A percentile compares a stretch with the other conserved stretches of the same genome.
These are phyloP conservation scores for Alternaria ethzedia DNA, from an alignment of 2,329 filamentous ascomycete genomes.

Conservation along the genomic window DNA sequence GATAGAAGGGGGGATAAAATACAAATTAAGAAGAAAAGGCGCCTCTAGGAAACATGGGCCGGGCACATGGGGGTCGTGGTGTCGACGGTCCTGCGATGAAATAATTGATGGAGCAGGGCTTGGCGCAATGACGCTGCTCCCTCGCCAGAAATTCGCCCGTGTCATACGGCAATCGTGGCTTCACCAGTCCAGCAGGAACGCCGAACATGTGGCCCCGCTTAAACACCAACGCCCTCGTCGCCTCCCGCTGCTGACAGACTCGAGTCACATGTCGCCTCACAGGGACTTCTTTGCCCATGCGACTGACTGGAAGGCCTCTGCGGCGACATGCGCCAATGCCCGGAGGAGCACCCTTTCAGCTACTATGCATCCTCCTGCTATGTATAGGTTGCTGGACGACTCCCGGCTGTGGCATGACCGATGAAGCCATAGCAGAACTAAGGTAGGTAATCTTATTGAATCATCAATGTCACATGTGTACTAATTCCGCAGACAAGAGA, in stretches of 20 bases:
- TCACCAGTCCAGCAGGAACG: conserved; percentile 4
- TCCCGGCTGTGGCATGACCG: conserved; percentile 52
- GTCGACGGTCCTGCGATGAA: conserved; percentile 19
- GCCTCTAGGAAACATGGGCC: neutral
- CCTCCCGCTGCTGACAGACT: conserved; percentile 1
- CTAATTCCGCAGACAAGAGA: conserved; percentile 51
- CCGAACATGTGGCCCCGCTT: conserved; percentile 8
- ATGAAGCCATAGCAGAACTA: conserved; percentile 49
- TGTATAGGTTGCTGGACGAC: conserved; percentile 41
- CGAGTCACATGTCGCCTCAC: conserved; percentile 43
- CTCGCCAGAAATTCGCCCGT: conserved; percentile 9
- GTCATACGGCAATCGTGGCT: conserved; percentile 22
- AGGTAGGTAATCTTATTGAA: too few relatives aligned
- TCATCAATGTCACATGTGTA: too few relatives aligned
- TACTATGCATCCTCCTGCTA: conserved; percentile 43
- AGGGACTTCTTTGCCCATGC: conserved; percentile 44
- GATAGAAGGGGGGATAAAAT: conserved; percentile 16
- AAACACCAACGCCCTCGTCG: neutral
- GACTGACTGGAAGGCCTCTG: conserved; percentile 42
- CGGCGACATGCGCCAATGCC: conserved; percentile 31
- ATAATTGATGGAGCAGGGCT: conserved; percentile 26
- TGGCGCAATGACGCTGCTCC: conserved; percentile 19
- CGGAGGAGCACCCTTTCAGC: conserved; percentile 27
- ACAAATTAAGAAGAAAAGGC: conserved; percentile 25
- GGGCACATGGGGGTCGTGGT: neutral